A percentile compares a stretch with the other conserved stretches of the same genome.
phyloP scores from a whole-genome alignment of 257 asterid species.

The Mentha longifolia region DNA sequence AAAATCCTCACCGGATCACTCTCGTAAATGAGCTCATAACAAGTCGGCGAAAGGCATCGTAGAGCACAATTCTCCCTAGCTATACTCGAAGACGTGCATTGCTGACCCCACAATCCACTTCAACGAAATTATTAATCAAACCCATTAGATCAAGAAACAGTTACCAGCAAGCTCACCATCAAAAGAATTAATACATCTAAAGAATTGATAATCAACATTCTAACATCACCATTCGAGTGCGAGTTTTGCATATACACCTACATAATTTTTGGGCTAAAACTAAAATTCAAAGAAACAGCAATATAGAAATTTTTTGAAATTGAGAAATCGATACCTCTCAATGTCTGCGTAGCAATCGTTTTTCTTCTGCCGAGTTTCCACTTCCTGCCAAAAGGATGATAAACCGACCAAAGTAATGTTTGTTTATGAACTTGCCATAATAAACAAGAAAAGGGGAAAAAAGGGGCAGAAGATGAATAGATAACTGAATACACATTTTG shows the following conservation, averaged over 20 bases:
- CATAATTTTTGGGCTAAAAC: background rate
- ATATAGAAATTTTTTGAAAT: background rate
- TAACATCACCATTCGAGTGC: background rate
- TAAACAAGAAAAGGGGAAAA: background rate
- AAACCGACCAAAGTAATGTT: background rate
- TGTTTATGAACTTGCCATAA: background rate
- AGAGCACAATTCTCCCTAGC: conserved; percentile 91
- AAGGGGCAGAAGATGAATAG: background rate
- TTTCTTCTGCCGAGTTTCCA: conserved; percentile 70
- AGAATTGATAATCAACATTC: background rate
- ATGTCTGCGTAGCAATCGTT: conserved; percentile 80
- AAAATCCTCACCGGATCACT: conserved; percentile 82
- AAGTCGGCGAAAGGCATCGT: conserved; percentile 76
- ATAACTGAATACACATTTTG: background rate
- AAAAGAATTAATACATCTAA: background rate
- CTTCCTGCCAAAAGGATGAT: conserved; percentile 48
- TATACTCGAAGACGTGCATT: conserved; percentile 65
- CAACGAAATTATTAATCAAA: conserved; percentile 29
- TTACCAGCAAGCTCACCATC: background rate
- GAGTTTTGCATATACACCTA: background rate
- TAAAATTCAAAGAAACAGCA: background rate
- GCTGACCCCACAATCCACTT: conserved; percentile 92
- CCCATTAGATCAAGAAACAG: conserved; percentile 18
- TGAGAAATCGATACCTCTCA: conserved; percentile 63
- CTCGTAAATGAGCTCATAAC: conserved; percentile 79